Base-by-base conservation (phyloP, 345 rosid species). In the Passiflora organensis region DNA sequence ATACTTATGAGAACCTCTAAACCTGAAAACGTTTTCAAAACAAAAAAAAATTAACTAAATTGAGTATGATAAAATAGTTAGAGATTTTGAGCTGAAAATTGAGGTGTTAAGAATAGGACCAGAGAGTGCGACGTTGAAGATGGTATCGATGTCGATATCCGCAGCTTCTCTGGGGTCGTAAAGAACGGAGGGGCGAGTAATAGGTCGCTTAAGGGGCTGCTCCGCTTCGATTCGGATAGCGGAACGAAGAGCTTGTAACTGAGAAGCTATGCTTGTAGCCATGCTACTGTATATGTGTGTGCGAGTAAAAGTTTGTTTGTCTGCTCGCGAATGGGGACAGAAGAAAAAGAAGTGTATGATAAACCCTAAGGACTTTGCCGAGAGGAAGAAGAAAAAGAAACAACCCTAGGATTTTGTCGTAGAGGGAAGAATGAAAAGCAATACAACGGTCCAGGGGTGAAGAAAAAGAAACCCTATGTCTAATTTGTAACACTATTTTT, bases 61-160 rank as follows among this genome's bases (percentile, higher is more conserved):
- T 21, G 25, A 56, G 51, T 46, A 55, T 14, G 18, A 20, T 42
- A 32, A 42, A 28, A 58, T n/a, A n/a, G n/a, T n/a, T n/a, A n/a
- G 2, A 15, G 13, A 4, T 41, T 2, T 15, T 6, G 32, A 44
- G 15, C 51, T 23, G 48, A 59, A 2, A 15, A 41, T 15, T 12
- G 14, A 41, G 43, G n/a, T 0, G 14, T 15, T 11, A 15, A 24
- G 46, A 6, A 12, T 12, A 22, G 13, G 38, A 70, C 74, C 99
- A 65, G 83, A 65, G 58, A 77, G 69, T 1, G 87, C 95, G 14
- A 82, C 76, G 50, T 46, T 59, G 23, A 75, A 66, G 22, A 93
- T 78, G 10, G 86, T 64, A 1, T 93, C 97, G 57, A 80, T 63
- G 50, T 89, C 94, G 8, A 86, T 59, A 60, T 93, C 99, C 5